phyloP scores from a whole-genome alignment of 495 filamentous ascomycete species.

The Annulohypoxylon stygium region DNA sequence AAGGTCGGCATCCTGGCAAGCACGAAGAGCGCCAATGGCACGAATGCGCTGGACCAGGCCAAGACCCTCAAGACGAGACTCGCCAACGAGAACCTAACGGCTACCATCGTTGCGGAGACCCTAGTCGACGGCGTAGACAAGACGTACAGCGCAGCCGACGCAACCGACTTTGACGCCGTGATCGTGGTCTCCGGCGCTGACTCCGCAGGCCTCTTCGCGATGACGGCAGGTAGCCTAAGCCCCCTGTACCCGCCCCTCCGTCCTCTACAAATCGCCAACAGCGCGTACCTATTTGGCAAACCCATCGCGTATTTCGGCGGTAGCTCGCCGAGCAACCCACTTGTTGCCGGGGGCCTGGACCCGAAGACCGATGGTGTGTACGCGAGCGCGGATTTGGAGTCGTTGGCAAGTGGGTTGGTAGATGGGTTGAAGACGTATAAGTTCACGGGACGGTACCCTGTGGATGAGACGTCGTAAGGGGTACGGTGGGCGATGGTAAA shows the following conservation, averaged over 20 bases:
- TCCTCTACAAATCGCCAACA: slow-evolving; percentile 73
- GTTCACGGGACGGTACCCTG: slow-evolving; percentile 67
- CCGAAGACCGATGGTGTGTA: slow-evolving; percentile 66
- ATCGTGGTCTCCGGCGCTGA: slow-evolving; percentile 71
- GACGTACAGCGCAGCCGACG: slow-evolving; percentile 79
- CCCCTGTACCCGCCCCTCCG: slow-evolving; percentile 74
- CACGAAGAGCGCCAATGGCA: slow-evolving; percentile 37
- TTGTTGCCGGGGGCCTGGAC: slow-evolving; percentile 60
- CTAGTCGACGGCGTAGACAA: slow-evolving; percentile 69
- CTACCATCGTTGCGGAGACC: slow-evolving; percentile 73
- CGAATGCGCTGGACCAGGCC: slow-evolving; percentile 61
- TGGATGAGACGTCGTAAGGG: slow-evolving; percentile 54
- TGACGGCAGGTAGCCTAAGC: slow-evolving; percentile 45
- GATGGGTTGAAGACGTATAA: slow-evolving; percentile 75
- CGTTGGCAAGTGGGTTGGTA: slow-evolving; percentile 64
- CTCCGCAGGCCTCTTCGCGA: slow-evolving; percentile 59
- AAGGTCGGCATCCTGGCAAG: slow-evolving; percentile 76
- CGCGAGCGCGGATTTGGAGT: slow-evolving; percentile 50
- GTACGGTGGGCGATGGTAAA: background rate
- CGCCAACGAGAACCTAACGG: slow-evolving; percentile 62
- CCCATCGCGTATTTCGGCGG: slow-evolving; percentile 73
- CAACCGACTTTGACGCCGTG: slow-evolving; percentile 78
- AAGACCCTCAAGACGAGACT: slow-evolving; percentile 62
- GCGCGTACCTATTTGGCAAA: slow-evolving; percentile 80
- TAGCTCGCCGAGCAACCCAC: slow-evolving; percentile 50